Conservation (phyloP, 2,329 filamentous ascomycete genomes). For the Plenodomus tracheiphilus region DNA sequence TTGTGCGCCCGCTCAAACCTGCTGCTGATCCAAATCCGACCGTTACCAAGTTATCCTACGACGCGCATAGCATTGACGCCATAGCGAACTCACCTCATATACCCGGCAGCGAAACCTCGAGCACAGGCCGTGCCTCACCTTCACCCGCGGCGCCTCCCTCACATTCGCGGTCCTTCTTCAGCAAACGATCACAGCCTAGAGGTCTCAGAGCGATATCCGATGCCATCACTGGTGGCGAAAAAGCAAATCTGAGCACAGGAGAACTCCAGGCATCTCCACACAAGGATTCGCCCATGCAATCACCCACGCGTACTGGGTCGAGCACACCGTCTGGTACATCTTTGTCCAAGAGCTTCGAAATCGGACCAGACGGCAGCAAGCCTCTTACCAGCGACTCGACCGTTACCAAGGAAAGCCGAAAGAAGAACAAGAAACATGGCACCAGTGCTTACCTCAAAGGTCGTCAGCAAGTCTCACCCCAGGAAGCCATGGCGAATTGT, state of each 20-base stretch:
- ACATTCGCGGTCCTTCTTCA: slow-evolving; percentile 44
- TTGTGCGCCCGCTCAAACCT: slow-evolving; percentile 45
- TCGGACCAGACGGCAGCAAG: slow-evolving; percentile 67
- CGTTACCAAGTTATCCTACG: slow-evolving; percentile 61
- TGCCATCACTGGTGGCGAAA: slow-evolving; percentile 59
- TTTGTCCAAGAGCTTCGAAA: slow-evolving; percentile 72
- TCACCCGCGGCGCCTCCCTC: slow-evolving; percentile 36
- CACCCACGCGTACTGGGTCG: slow-evolving; percentile 76
- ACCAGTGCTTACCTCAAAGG: slow-evolving; percentile 93
- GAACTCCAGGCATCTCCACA: slow-evolving; percentile 47
- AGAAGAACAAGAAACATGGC: slow-evolving; percentile 79
- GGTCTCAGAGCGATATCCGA: slow-evolving; percentile 89
- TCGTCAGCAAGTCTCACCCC: slow-evolving; percentile 76
- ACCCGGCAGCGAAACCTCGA: slow-evolving; percentile 55
- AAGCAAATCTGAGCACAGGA: slow-evolving; percentile 50
- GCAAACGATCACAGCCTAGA: slow-evolving; percentile 54
- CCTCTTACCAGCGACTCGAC: slow-evolving; percentile 49
- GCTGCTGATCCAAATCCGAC: slow-evolving; percentile 54
- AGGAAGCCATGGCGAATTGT: slow-evolving; percentile 80
- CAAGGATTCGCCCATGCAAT: slow-evolving; percentile 59
- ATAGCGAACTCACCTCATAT: slow-evolving; percentile 45
- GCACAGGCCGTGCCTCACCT: slow-evolving; percentile 51
- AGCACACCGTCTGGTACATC: slow-evolving; percentile 62
- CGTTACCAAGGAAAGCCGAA: slow-evolving; percentile 42
- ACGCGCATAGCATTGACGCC: slow-evolving; percentile 51